Base-by-base conservation (phyloP, 768 basidiomycete genomes). In the Russula compacta region DNA sequence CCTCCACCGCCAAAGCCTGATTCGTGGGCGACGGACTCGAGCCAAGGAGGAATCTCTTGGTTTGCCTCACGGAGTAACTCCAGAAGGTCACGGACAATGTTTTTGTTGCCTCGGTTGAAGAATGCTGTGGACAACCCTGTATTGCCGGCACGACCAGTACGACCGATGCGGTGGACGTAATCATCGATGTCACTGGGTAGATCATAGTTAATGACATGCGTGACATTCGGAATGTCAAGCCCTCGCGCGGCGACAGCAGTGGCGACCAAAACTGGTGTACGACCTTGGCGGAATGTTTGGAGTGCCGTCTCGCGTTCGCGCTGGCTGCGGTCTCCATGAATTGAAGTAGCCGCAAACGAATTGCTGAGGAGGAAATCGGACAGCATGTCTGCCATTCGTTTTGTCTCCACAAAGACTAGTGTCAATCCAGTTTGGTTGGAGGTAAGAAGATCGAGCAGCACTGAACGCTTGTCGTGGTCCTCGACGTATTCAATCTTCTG, bases 401-500 rank as follows among this genome's bases (percentile, higher is more conserved):
- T 99, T 58, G 97, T 99, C 82, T 99, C 97, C 63, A 98, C 95
- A 73, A 99, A 99, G 69, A 99, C 86, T 54, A 99, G 85, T 17
- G 94, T 93, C 33, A 98, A 79, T 38, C 93, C 93, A 35, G 17
- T 78, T 62, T 81, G 78, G 66, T 93, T 86, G 38, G 92, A 89
- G 46, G 84, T 84, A 56, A 99, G 83, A 63, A 99, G 85, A 71
- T 99, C 97, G 59, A 99, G 84, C 3, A 99, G 81, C 36, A 98
- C 91, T 29, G 94, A 98, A 68, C 93, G 89, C 78, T 99, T 99
- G 79, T 99, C 97, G 7, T 77, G 71, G 73, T 99, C 97, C 74
- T 99, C 97, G 56, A 99, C 97, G 69, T 93, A 98, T 74, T 99
- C 97, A 69, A 99, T 83, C 77, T 92, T 92, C 79, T 99, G 97